Conservation (phyloP, 352 stramenopile genomes). For the Pythium angustatum region DNA sequence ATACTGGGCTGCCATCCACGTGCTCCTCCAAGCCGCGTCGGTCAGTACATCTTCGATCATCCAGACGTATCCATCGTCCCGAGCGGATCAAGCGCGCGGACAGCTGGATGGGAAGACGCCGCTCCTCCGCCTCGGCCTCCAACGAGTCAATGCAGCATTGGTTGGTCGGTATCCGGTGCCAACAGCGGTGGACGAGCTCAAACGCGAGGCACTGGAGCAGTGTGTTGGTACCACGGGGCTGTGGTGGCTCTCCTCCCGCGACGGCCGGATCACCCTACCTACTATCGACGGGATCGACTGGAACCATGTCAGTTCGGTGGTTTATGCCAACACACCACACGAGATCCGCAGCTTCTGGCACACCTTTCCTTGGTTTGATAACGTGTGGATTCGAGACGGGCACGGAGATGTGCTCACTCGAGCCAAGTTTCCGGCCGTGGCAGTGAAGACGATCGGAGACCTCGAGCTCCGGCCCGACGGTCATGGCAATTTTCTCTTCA, state of each 20-base stretch:
- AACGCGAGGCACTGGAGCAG: no score
- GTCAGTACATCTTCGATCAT: background rate
- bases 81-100: no score
- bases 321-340: no score
- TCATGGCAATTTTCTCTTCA: background rate
- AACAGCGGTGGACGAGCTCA: no score
- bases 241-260: no score
- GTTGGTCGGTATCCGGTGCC: background rate
- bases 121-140: background rate
- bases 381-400: background rate
- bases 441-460: background rate
- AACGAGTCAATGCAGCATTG: background rate
- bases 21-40: background rate
- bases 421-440: background rate
- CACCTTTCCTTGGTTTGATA: background rate
- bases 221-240: no score
- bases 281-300: no score
- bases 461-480: background rate
- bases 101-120: background rate
- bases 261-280: no score
- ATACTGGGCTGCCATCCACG: background rate
- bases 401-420: background rate
- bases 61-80: background rate
- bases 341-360: background rate
- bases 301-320: no score